Evolutionary conservation across 2,329 filamentous ascomycete genomes (phyloP).

Genomic region (Lecanosticta acicola): DNA sequence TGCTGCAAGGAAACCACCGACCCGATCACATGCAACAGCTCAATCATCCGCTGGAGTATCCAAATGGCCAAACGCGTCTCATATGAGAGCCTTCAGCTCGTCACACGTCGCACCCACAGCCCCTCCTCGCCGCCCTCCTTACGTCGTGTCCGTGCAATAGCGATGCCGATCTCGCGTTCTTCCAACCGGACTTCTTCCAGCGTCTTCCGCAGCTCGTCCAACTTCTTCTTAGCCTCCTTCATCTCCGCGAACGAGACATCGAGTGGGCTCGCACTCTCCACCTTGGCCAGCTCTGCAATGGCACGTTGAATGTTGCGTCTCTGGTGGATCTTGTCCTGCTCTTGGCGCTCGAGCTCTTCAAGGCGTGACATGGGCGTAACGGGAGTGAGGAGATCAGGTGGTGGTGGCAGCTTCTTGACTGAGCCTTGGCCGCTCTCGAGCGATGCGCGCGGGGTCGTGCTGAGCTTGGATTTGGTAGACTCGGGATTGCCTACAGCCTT

Average conservation of each 20-base stretch:
- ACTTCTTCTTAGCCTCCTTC: conserved; percentile 57
- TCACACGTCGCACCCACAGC: conserved; percentile 75
- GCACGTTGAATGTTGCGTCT: conserved; percentile 65
- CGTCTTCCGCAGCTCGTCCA: conserved; percentile 60
- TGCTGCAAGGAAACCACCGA: neutral
- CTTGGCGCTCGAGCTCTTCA: conserved; percentile 59
- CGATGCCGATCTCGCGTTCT: conserved; percentile 72
- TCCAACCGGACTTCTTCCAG: conserved; percentile 68
- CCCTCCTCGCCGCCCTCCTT: conserved; percentile 63
- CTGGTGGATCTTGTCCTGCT: conserved; percentile 60
- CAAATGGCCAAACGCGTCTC: neutral
- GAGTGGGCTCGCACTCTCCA: conserved; percentile 63
- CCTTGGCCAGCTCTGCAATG: conserved; percentile 70
- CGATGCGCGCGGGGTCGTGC: conserved; percentile 7
- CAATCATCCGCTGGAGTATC: neutral
- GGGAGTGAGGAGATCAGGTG: conserved; percentile 40
- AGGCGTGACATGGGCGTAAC: conserved; percentile 45
- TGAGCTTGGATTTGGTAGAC: conserved; percentile 13
- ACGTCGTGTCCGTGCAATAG: conserved; percentile 68
- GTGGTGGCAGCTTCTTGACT: conserved; percentile 29
- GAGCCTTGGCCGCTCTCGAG: conserved; percentile 9
- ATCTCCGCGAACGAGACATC: conserved; percentile 54
- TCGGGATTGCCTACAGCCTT: conserved; percentile 7
- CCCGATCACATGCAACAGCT: neutral
- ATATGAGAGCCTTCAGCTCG: conserved; percentile 28